phyloP scores from a whole-genome alignment of 1,284 basidiomycete species.

The Ceratorhiza oryzae-sativae region DNA sequence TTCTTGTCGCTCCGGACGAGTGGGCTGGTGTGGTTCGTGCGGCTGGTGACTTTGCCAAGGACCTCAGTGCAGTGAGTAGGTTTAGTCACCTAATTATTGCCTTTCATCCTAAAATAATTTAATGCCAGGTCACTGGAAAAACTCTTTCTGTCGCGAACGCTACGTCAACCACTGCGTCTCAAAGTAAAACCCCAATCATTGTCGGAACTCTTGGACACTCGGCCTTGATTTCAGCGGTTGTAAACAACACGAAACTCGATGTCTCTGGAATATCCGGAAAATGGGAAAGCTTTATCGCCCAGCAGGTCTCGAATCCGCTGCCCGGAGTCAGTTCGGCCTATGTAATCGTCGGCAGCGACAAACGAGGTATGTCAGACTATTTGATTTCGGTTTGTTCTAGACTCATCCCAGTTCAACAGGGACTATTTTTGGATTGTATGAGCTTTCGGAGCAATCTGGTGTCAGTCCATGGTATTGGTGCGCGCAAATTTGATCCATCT shows the following conservation, averaged over 20 bases:
- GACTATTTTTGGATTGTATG: slow-evolving; percentile 72
- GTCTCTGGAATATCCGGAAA: slow-evolving; percentile 64
- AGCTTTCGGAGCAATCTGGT: slow-evolving; percentile 76
- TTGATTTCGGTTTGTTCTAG: slow-evolving; percentile 1
- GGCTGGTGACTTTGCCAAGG: slow-evolving; percentile 64
- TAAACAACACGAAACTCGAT: slow-evolving; percentile 61
- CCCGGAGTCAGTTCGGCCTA: slow-evolving; percentile 66
- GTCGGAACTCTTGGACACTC: slow-evolving; percentile 72
- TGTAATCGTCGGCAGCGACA: slow-evolving; percentile 71
- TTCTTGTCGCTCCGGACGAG: slow-evolving; percentile 63
- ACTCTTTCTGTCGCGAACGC: slow-evolving; percentile 59
- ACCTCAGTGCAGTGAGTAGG: slow-evolving; percentile 56
- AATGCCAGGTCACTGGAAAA: slow-evolving; percentile 59
- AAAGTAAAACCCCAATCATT: slow-evolving; percentile 57
- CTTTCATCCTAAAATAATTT: background rate
- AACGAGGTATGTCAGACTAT: slow-evolving; percentile 55
- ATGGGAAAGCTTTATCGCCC: slow-evolving; percentile 68
- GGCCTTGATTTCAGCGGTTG: slow-evolving; percentile 62
- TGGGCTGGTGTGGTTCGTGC: slow-evolving; percentile 72
- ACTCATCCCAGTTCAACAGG: slow-evolving; percentile 43
- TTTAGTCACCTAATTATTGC: background rate
- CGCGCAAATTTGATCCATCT: background rate
- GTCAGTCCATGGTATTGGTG: slow-evolving; percentile 40
- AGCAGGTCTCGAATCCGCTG: slow-evolving; percentile 63
- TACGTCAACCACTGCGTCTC: slow-evolving; percentile 48